Conservation (phyloP, 179 eudicot species). For the Beta lomatogona region DNA sequence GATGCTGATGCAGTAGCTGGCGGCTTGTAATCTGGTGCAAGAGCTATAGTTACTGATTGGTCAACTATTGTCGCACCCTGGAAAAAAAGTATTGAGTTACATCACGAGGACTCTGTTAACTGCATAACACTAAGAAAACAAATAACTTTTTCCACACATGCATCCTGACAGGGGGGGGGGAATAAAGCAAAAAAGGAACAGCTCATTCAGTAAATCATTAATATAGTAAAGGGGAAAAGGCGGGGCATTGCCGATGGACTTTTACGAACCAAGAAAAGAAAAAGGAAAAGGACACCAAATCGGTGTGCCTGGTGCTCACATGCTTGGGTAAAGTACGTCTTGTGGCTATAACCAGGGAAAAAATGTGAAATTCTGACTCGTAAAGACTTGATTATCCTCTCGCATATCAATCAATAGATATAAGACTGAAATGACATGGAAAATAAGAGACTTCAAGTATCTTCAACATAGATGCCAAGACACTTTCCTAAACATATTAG, state of each 20-base stretch:
- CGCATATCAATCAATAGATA: no score
- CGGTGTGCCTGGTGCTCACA: not conserved
- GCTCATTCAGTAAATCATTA: no score
- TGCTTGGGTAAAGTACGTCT: not conserved
- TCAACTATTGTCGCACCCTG: slow-evolving; percentile 98
- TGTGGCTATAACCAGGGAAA: not conserved
- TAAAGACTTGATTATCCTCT: not conserved
- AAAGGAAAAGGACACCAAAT: not conserved
- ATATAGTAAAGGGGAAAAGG: not conserved
- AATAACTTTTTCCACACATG: no score
- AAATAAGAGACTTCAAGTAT: not conserved
- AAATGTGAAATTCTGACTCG: not conserved
- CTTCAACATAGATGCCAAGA: not conserved
- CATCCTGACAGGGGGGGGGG: no score
- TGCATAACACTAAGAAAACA: not conserved
- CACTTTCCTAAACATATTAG: not conserved
- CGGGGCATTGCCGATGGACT: not conserved
- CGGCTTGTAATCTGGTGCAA: slow-evolving; percentile 71
- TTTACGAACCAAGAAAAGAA: not conserved
- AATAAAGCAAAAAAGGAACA: not conserved
- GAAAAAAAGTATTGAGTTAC: not conserved
- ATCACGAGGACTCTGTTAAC: not conserved
- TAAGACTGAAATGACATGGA: not conserved
- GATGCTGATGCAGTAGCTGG: slow-evolving; percentile 53
- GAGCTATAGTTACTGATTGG: slow-evolving; percentile 71